Conservation (phyloP, 306 rosid genomes). For the cucumber (Cucumis sativus) region DNA sequence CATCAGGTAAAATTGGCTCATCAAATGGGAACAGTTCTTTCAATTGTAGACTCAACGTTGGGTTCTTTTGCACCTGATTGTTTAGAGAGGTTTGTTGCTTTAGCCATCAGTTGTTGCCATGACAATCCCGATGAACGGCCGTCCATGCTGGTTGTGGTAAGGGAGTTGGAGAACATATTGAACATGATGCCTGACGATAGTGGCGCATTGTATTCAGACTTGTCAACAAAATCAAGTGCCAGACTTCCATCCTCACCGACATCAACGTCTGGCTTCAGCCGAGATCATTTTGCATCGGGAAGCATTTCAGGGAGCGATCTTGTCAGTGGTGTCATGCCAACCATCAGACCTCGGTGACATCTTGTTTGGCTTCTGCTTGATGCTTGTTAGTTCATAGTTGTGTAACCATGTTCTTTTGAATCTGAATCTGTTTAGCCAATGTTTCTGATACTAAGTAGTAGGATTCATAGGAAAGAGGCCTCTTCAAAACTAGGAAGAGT, state of each 20-base stretch:
- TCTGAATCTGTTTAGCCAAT: not conserved
- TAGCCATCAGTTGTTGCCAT: constrained; percentile 61
- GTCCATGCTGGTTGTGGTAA: constrained; percentile 62
- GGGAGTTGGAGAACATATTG: constrained; percentile 61
- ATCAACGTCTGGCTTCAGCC: constrained; percentile 16
- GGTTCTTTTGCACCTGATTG: constrained; percentile 71
- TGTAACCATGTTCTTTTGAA: not conserved
- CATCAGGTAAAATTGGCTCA: constrained; percentile 57
- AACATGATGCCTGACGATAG: constrained; percentile 23
- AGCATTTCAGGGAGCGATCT: constrained; percentile 63
- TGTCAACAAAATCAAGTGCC: not conserved
- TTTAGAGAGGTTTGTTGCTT: constrained; percentile 41
- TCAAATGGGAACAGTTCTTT: constrained; percentile 49
- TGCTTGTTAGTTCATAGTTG: not conserved
- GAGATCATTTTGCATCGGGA: constrained; percentile 42
- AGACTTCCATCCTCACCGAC: constrained; percentile 36
- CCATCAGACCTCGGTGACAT: constrained; percentile 61
- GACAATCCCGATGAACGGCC: constrained; percentile 76
- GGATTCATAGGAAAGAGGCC: not conserved
- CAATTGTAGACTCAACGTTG: constrained; percentile 58
- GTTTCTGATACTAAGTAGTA: not conserved
- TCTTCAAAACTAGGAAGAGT: not conserved
- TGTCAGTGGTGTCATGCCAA: constrained; percentile 57
- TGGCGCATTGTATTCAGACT: constrained; percentile 24
- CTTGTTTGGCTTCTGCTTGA: not conserved